These are phyloP conservation scores for Bifiguratus adelaidae DNA, from an alignment of 192 early-diverging fungal genomes.

Conservation along the genomic window DNA sequence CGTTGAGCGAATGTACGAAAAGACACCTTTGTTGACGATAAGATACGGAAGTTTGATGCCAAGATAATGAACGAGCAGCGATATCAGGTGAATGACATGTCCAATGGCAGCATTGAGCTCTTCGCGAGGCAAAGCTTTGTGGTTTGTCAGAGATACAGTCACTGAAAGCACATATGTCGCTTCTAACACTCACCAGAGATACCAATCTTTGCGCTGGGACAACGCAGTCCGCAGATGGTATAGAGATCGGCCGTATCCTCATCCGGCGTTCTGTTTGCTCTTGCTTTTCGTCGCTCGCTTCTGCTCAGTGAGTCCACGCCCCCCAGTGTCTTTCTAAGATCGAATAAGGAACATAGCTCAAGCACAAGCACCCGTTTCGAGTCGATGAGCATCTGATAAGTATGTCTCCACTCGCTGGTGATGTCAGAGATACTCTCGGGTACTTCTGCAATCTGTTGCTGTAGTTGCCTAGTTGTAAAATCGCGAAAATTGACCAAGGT, in stretches of 20 bases:
- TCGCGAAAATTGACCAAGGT: too few relatives aligned
- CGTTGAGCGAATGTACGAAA: constrained; percentile 6
- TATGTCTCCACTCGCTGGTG: constrained; percentile 12
- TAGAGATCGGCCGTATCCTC: neutral
- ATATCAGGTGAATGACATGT: constrained; percentile 37
- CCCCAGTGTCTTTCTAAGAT: constrained; percentile 5
- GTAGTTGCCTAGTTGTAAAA: too few relatives aligned
- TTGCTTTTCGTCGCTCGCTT: constrained; percentile 2
- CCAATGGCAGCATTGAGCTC: constrained; percentile 41
- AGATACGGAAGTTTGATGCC: constrained; percentile 40
- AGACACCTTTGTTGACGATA: constrained; percentile 9
- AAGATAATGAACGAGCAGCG: constrained; percentile 32
- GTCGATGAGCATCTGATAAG: constrained; percentile 19
- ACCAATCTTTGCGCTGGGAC: constrained; percentile 1
- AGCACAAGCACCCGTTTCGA: constrained; percentile 28
- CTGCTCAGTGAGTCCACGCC: neutral
- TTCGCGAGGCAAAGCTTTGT: constrained; percentile 6
- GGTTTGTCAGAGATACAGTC: neutral
- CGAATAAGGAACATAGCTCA: constrained; percentile 32
- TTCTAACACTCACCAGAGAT: neutral
- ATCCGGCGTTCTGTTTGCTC: constrained; percentile 17
- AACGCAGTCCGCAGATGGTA: neutral
- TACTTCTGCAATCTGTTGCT: too few relatives aligned
- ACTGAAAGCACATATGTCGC: neutral
- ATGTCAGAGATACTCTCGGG: too few relatives aligned